Evolutionary conservation across 345 rosid genomes (phyloP), one percentile per base, ranked within the genome.

Genomic region (Aquilaria sinensis): DNA sequence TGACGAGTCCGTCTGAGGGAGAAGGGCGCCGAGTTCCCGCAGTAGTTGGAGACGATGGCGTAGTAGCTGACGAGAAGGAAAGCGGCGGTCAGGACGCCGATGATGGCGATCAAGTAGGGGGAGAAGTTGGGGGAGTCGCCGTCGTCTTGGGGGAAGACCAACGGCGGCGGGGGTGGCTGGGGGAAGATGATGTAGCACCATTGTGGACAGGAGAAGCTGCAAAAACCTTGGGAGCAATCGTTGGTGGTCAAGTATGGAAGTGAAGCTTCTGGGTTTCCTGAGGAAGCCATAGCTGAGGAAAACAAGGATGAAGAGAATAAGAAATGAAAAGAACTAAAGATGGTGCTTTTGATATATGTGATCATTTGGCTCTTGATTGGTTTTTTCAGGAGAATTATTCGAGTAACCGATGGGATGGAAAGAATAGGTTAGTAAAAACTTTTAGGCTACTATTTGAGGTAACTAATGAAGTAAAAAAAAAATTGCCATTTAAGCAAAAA

Each of bases 31-130:
- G 64, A 51, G 43, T 67, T 68, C 31, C 81, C 34, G 60, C 95
- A 88, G 57, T 81, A 85, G 62, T 80, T 90, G 47, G 97, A 85
- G 67, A 94, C 86, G 48, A 94, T 67, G 52, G 82, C 78, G 60
- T 85, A 90, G 82, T 90, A 94, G 67, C 78, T 70, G 37, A 86
- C 84, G 6, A 90, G 78, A 74, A 94, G 96, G 77, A 94, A 82
- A 58, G 85, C 92, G 64, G 89, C 85, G 32, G 82, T 89, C 47
- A 94, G 66, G 55, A 90, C 76, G 41, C 89, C 95, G 47, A 90
- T 81, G 33, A 94, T 78, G 23, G 97, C 84, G 3, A 90, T 88
- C 48, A 86, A 81, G 45, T 90, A 88, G 68, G 99, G 99, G 53
- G 99, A 85, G 56, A 86, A 79, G 55, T 45, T 85, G 2, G 88